Percentiles rank a stretch among this genome's conserved stretches.
Conservation (phyloP, 495 filamentous ascomycete genomes). For the Talaromyces stipitatus region DNA sequence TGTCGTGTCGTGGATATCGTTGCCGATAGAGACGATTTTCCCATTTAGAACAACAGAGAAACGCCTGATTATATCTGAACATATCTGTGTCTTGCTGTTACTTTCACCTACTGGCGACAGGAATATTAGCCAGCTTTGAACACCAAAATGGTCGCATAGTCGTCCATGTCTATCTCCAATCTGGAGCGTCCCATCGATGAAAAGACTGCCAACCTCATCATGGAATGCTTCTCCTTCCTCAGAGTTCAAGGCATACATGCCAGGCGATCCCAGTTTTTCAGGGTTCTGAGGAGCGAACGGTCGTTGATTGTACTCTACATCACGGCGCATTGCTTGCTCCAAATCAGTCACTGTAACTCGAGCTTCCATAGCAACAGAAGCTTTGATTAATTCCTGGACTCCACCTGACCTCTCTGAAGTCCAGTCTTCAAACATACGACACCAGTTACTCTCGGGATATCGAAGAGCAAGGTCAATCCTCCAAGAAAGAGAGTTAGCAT, state of each 20-base stretch:
- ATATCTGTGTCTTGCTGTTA: neutral
- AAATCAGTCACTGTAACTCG: neutral
- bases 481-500: neutral
- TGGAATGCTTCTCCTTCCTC: too few species aligned
- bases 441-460: neutral
- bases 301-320: too few species aligned
- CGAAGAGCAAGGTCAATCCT: neutral
- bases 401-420: neutral
- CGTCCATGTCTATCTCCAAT: too few species aligned
- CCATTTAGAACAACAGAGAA: neutral
- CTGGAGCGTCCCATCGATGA: too few species aligned
- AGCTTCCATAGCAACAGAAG: neutral
- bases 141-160: too few species aligned
- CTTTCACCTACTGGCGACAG: neutral
- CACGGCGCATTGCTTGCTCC: neutral
- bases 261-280: too few species aligned
- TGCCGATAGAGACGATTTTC: neutral
- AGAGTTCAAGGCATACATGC: too few species aligned
- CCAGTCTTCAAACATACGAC: neutral
- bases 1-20: neutral
- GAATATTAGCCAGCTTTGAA: neutral
- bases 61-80: neutral
- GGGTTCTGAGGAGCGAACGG: too few species aligned
- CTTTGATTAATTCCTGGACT: neutral
- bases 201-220: too few species aligned